Evolutionary conservation across 805 yeast species (phyloP), one percentile per base, ranked within the genome.

Genomic region (Yueomyces sinensis): DNA sequence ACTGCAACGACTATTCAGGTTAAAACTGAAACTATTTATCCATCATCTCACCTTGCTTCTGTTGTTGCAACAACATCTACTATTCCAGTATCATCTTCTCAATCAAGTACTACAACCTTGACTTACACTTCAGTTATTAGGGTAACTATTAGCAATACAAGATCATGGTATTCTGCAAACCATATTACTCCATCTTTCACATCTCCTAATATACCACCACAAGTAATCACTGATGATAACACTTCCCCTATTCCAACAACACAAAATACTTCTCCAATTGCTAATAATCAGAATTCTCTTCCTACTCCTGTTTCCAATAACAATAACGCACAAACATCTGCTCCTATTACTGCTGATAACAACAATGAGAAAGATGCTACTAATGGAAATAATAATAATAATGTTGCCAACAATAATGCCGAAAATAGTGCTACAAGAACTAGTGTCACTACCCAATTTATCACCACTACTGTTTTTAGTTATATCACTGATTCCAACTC

Each of bases 401-500:
- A 22, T 22, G 11, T 22, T 22, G 24, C 24, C 24, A n/a, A n/a
- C n/a, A n/a, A 7, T 11, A 22, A 11, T 7, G 24, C 7, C 24
- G 7, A 22, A 22, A 22, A 22, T 7, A 22, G 24, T 7, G 7
- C 9, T 7, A 22, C 24, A 22, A 22, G 24, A 22, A 11, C 24
- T 7, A 22, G 24, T 7, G 11, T 7, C 24, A 22, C 11, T 22
- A 11, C 24, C 7, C 7, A 22, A 7, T 7, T 7, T 22, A 13
- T 14, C 16, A 28, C 33, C 27, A 29, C 32, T 16, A 32, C 27
- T 29, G 7, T 19, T 13, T 9, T 9, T 23, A 9, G 4, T 9
- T 28, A 22, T 25, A 32, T 29, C 25, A 17, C 33, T 17, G 35
- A 33, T 19, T 35, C 30, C 13, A 34, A 41, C 20, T 32, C 37